Base-by-base conservation (phyloP, 2,329 filamentous ascomycete species). In the Cladorrhinum sp. region DNA sequence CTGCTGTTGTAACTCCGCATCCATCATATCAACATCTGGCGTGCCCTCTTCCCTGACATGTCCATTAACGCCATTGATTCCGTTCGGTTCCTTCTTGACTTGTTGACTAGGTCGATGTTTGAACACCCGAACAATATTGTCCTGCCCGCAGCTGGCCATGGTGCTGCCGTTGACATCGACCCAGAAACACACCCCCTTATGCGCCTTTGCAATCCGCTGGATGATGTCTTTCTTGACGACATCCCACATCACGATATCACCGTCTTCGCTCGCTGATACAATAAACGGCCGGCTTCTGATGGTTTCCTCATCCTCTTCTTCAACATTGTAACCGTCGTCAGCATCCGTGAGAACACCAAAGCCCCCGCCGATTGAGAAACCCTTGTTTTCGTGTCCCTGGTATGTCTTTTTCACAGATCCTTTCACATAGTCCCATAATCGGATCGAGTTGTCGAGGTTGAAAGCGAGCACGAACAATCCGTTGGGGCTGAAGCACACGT, bases 361-460 rank as follows among this genome's bases (percentile, higher is more conserved):
- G 45, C 88, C 88, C 3, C 92, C 91, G 2, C 85, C 85, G n/a
- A 98, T 81, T 65, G 91, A 93, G 75, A 90, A 98, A 63, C 88
- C 88, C 58, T 85, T 81, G 73, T 99, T 99, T 58, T 79, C 77
- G 70, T 98, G 95, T 0, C 95, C 95, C 73, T 97, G 92, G 75
- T 98, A 99, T 13, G 95, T 99, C 81, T 99, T 99, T 70, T 96
- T 89, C 67, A 95, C 95, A 25, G 87, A 86, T 38, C 93, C 93
- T 38, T 92, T 86, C 8, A 96, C 89, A 72, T 98, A 99, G 74
- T 97, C 91, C 95, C 95, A 99, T 22, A 99, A 79, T 1, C 95
- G 87, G 51, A 99, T 84, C 71, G 90, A 93, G 62, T 88, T 90
- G 77, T 99, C 95, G 66, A 97, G 82, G 64, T 91, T 96, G 75